phyloP scores from a whole-genome alignment of 768 basidiomycete genomes.

The Lactarius akahatsu region DNA sequence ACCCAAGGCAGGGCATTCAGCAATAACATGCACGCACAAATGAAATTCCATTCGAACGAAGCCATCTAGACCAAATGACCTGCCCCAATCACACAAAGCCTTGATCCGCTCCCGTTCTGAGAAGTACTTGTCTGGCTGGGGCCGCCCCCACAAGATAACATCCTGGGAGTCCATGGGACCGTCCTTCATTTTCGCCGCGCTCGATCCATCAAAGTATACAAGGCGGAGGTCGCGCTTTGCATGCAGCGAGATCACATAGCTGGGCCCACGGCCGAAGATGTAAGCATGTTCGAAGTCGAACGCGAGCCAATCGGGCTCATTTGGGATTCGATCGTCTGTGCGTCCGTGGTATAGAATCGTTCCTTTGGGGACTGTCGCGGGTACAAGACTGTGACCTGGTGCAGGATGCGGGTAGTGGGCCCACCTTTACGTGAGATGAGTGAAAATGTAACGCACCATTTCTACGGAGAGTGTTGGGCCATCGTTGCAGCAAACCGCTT shows the following conservation, averaged over 20 bases:
- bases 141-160: constrained; percentile 36
- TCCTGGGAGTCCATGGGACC: constrained; percentile 42
- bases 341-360: constrained; percentile 30
- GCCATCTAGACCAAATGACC: constrained; percentile 36
- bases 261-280: constrained; percentile 10
- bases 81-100: constrained; percentile 39
- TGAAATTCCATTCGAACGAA: constrained; percentile 33
- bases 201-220: constrained; percentile 27
- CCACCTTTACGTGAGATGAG: neutral
- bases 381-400: constrained; percentile 25
- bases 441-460: constrained; percentile 19
- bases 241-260: constrained; percentile 17
- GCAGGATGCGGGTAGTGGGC: neutral
- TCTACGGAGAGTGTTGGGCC: constrained; percentile 39
- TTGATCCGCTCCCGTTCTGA: constrained; percentile 34
- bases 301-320: constrained; percentile 25
- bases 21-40: constrained; percentile 19
- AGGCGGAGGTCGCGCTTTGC: constrained; percentile 25
- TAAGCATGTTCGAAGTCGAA: constrained; percentile 28
- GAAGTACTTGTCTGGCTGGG: constrained; percentile 26
- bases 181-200: constrained; percentile 30
- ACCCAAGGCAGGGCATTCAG: neutral
- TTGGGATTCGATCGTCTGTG: constrained; percentile 3
- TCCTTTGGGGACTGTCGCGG: constrained; percentile 22
- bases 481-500: constrained; percentile 39